Evolutionary conservation across 139 green algal species (phyloP).

Genomic region (Tetratostichococcus sp.): DNA sequence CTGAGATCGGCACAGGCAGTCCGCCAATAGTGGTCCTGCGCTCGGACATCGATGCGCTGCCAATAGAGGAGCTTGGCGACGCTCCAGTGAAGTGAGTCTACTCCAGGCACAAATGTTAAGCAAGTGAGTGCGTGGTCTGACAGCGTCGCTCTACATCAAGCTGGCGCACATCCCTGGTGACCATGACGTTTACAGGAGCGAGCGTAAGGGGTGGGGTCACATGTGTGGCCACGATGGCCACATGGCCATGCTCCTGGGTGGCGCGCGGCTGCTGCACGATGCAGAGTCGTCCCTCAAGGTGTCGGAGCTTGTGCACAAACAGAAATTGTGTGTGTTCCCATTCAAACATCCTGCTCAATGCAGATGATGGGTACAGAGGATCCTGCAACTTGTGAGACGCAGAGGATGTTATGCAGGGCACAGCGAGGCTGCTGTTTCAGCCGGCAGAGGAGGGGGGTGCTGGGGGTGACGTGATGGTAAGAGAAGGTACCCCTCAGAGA

Average conservation of each 20-base stretch:
- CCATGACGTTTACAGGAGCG: conserved; percentile 32
- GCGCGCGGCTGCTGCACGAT: conserved; percentile 69
- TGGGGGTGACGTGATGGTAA: conserved; percentile 65
- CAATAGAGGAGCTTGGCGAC: conserved; percentile 43
- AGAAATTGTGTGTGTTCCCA: no score
- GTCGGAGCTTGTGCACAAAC: no score
- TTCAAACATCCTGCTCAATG: no score
- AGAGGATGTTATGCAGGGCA: conserved; percentile 33
- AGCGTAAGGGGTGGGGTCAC: conserved; percentile 14
- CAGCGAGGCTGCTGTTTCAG: conserved; percentile 88
- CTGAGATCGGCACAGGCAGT: conserved; percentile 68
- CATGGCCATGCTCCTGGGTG: conserved; percentile 37
- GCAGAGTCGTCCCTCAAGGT: conserved; percentile 31
- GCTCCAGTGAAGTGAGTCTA: not conserved
- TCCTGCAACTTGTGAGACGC: no score
- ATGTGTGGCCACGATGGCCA: not conserved
- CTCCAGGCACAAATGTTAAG: no score
- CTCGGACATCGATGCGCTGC: conserved; percentile 88
- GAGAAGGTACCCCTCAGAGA: conserved; percentile 20
- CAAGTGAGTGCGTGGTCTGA: no score
- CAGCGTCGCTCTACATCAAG: no score
- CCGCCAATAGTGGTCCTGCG: conserved; percentile 70
- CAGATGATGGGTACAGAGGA: no score
- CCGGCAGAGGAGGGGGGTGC: conserved; percentile 86
- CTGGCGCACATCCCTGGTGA: no score